Evolutionary conservation across 1,284 basidiomycete genomes (phyloP).

Genomic region (Volvariella volvacea): DNA sequence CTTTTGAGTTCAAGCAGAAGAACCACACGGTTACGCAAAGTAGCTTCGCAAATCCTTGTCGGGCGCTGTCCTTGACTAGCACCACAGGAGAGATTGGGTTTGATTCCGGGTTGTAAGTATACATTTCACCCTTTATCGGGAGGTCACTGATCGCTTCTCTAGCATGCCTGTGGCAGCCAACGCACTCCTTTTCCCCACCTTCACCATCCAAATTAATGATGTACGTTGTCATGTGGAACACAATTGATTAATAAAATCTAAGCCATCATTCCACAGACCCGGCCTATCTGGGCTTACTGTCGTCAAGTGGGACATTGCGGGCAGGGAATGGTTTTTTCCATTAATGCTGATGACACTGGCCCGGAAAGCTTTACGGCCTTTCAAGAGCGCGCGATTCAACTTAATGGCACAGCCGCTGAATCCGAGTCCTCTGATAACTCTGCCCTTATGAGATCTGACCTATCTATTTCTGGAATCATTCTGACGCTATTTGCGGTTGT

Average conservation of each 20-base stretch:
- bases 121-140: background rate
- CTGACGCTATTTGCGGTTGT: background rate
- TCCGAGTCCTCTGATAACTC: background rate
- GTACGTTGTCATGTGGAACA: conserved; percentile 21
- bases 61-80: conserved; percentile 37
- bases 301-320: conserved; percentile 46
- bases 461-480: background rate
- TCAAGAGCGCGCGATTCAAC: conserved; percentile 35
- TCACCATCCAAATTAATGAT: conserved; percentile 49
- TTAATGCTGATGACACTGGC: conserved; percentile 49
- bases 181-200: conserved; percentile 44
- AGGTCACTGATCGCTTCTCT: conserved; percentile 7
- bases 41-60: conserved; percentile 50
- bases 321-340: conserved; percentile 60
- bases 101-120: conserved; percentile 53
- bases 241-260: conserved; percentile 5
- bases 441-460: background rate
- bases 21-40: conserved; percentile 52
- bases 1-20: conserved; percentile 50
- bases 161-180: conserved; percentile 44
- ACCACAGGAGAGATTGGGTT: conserved; percentile 47
- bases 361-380: conserved; percentile 54
- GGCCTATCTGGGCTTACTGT: conserved; percentile 45
- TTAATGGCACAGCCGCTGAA: conserved; percentile 30
- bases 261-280: conserved; percentile 21